A percentile compares a stretch with the other conserved stretches of the same genome.
Conservation (phyloP, 129 eudicot species). For the Saussurea involucrata region DNA sequence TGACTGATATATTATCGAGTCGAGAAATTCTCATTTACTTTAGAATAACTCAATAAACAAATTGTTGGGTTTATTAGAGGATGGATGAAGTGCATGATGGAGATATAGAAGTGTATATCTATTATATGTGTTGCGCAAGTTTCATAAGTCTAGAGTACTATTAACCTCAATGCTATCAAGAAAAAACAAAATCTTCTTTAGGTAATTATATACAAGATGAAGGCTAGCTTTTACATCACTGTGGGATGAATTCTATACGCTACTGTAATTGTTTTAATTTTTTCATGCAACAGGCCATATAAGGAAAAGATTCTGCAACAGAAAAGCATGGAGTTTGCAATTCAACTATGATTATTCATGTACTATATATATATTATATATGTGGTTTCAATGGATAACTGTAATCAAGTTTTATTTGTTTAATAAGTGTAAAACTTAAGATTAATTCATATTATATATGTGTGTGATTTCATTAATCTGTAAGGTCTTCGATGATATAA, state of each 20-base stretch:
- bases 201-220: too few species aligned
- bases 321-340: neutral
- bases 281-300: constrained; percentile 4
- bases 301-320: neutral
- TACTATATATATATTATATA: too few species aligned
- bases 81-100: too few species aligned
- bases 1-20: too few species aligned
- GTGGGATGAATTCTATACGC: neutral
- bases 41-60: too few species aligned
- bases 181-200: too few species aligned
- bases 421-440: neutral
- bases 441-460: neutral
- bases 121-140: too few species aligned
- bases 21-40: too few species aligned
- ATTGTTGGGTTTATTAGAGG: too few species aligned
- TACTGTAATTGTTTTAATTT: neutral
- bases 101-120: too few species aligned
- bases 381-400: neutral
- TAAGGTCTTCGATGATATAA: neutral
- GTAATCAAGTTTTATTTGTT: neutral
- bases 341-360: neutral
- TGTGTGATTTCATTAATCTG: neutral
- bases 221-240: neutral
- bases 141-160: too few species aligned
- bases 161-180: too few species aligned